phyloP scores from a whole-genome alignment of 257 asterid genomes.

The Jacaranda copaia region DNA sequence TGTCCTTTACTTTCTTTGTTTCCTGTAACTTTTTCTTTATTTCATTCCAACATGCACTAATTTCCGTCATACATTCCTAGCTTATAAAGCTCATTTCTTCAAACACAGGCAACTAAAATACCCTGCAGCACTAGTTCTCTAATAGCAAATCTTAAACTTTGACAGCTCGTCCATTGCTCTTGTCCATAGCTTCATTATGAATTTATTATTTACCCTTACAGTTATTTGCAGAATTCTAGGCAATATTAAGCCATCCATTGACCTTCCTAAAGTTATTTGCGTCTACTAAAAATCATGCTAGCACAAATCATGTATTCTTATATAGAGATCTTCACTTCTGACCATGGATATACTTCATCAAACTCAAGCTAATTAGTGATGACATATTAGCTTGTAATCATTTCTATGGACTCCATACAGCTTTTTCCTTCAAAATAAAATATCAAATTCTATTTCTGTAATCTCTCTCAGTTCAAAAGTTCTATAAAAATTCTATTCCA shows the following conservation, averaged over 20 bases:
- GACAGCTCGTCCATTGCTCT: background rate
- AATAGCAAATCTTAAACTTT: background rate
- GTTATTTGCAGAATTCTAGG: background rate
- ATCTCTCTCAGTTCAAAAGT: constrained; percentile 7
- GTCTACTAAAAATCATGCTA: background rate
- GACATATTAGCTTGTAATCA: background rate
- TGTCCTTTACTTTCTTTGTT: background rate
- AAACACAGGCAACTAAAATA: background rate
- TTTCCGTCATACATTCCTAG: background rate
- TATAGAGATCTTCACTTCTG: background rate
- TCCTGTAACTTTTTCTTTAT: no score
- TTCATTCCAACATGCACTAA: background rate
- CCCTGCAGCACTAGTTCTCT: background rate
- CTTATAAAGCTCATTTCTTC: background rate
- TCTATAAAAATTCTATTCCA: background rate
- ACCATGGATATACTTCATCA: background rate
- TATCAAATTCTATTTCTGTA: constrained; percentile 11
- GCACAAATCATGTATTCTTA: no score
- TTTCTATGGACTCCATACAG: background rate
- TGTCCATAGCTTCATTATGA: background rate
- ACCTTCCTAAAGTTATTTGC: background rate
- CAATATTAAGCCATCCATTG: background rate
- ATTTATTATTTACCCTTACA: background rate
- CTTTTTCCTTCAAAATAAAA: background rate
- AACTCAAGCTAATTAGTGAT: background rate